Percentiles rank a stretch among this genome's conserved stretches.
These are phyloP conservation scores for Phytophthora hybrid DNA, from an alignment of 352 stramenopile species.

Conservation along the genomic window DNA sequence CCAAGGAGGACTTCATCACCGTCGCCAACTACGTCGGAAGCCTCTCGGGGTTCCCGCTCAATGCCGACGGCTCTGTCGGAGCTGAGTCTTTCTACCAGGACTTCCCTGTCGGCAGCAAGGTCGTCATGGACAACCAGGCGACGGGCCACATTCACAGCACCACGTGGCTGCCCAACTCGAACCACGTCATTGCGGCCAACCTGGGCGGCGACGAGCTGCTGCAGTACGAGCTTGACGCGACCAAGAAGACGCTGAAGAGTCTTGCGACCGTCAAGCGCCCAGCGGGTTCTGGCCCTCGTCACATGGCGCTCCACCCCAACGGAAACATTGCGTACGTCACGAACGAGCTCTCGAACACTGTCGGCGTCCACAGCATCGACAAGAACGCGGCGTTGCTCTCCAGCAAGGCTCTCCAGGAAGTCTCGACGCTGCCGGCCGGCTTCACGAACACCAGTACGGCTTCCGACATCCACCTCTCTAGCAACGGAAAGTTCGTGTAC, in stretches of 20 bases:
- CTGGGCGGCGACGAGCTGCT: constrained; percentile 67
- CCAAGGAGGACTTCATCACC: constrained; percentile 56
- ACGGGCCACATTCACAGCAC: constrained; percentile 68
- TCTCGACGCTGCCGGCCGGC: constrained; percentile 57
- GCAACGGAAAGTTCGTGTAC: constrained; percentile 63
- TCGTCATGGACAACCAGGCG: constrained; percentile 47
- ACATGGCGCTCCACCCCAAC: constrained; percentile 64
- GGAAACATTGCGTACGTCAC: constrained; percentile 59
- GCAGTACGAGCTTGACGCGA: constrained; percentile 54
- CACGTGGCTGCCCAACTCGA: constrained; percentile 56
- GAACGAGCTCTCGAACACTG: constrained; percentile 64
- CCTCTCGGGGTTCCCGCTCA: constrained; percentile 62
- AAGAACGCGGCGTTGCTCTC: constrained; percentile 31
- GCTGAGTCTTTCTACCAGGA: constrained; percentile 47
- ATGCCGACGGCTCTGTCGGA: constrained; percentile 49
- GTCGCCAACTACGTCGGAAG: constrained; percentile 74
- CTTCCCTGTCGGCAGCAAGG: constrained; percentile 52
- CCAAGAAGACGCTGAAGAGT: constrained; percentile 47
- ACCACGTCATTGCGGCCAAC: constrained; percentile 56
- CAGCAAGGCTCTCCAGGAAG: constrained; percentile 43
- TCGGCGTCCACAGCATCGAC: constrained; percentile 62
- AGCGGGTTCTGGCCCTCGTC: constrained; percentile 59
- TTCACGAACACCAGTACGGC: constrained; percentile 39
- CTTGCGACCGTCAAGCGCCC: constrained; percentile 30
- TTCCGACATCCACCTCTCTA: constrained; percentile 62